Base-by-base conservation (phyloP, 1,284 basidiomycete species). In the Austropuccinia psidii region DNA sequence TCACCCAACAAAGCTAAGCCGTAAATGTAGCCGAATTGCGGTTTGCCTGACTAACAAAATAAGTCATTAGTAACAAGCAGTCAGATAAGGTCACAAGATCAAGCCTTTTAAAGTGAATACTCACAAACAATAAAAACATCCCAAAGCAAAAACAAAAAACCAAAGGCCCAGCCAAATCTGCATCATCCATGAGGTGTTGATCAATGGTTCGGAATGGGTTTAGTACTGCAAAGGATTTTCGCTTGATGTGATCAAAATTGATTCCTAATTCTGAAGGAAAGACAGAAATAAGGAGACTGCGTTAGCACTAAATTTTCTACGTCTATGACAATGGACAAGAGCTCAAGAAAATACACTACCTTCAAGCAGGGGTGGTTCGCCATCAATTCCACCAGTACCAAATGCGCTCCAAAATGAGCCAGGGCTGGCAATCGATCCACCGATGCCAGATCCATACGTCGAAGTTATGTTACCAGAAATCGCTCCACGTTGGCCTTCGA, bases 1-100 rank as follows among this genome's bases (percentile, higher is more conserved):
- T 90, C 93, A 66, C 96, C 96, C 77, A 98, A 86, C 15, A 98
- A 86, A 60, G 91, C 95, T 75, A 99, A 91, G 62, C 96, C 96
- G 81, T 99, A 99, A 77, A 98, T 98, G 82, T 98, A 98, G 35
- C 92, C 93, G 82, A 99, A 99, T 81, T 98, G 96, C 8, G 93
- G 91, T 84, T 97, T 98, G 76, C 96, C 96, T 17, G 93, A 93
- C 93, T 98, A 80, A 19, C 35, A 57, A 15, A 4, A 19, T 7
- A 47, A 49, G 67, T 29, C 49, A 37, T 13, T 75, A 60, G 39
- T 24, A 70, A 58, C 2, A 58, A 58, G 39, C 29, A 17, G 9
- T 19, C 29, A 35, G 29, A 19, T 47, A 45, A n/a, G 41, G 17
- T 54, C 15, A 49, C 6, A 29, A 7, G 39, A 21, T 11, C 33